phyloP scores from a whole-genome alignment of 495 filamentous ascomycete species.

The Trichocladium uniseriatum region DNA sequence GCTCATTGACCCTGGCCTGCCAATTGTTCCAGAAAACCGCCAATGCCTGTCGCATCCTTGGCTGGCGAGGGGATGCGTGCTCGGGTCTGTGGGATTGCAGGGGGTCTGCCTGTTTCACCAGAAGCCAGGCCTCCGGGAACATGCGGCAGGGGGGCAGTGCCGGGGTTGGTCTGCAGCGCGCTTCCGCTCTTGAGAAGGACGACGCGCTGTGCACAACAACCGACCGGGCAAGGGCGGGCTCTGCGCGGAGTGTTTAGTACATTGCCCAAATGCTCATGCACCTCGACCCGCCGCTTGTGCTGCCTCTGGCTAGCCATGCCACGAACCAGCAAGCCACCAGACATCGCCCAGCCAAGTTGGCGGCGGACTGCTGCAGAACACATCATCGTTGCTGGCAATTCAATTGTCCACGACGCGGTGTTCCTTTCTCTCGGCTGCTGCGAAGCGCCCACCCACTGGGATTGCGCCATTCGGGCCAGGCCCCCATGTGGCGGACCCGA shows the following conservation, averaged over 20 bases:
- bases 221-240: too few species aligned
- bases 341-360: constrained; percentile 16
- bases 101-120: constrained; percentile 33
- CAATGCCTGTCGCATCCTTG: constrained; percentile 27
- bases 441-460: not conserved
- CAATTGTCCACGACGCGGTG: not conserved
- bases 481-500: constrained; percentile 8
- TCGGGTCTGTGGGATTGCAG: constrained; percentile 27
- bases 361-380: constrained; percentile 21
- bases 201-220: constrained; percentile 9
- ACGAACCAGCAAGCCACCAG: constrained; percentile 9
- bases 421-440: not conserved
- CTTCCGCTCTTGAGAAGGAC: constrained; percentile 14
- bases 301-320: too few species aligned
- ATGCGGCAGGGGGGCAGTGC: constrained; percentile 26
- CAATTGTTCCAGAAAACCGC: constrained; percentile 31
- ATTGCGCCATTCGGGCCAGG: constrained; percentile 4
- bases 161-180: constrained; percentile 21
- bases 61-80: constrained; percentile 18
- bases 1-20: constrained; percentile 8
- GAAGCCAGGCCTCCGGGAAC: constrained; percentile 27
- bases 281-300: constrained; percentile 3
- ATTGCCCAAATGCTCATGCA: not conserved
- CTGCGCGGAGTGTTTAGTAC: constrained; percentile 7
- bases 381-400: not conserved